Conservation (phyloP, 2,329 filamentous ascomycete species). For the Exophiala aquamarina region DNA sequence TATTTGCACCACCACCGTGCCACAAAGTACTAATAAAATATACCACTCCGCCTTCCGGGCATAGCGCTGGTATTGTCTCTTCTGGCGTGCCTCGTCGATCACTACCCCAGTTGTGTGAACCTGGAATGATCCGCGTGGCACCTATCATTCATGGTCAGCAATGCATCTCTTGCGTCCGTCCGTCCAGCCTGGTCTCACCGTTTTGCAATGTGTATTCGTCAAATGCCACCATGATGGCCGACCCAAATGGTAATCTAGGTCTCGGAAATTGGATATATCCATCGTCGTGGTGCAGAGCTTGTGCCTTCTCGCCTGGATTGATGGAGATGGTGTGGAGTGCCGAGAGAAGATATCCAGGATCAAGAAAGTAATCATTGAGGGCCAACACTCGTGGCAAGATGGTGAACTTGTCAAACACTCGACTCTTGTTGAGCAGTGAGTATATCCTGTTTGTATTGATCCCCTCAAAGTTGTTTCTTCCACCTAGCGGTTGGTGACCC, state of each 20-base stretch:
- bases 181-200: slow-evolving; percentile 28
- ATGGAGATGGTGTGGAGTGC: slow-evolving; percentile 42
- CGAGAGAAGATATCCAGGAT: slow-evolving; percentile 37
- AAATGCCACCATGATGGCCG: slow-evolving; percentile 34
- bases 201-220: slow-evolving; percentile 26
- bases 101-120: slow-evolving; percentile 37
- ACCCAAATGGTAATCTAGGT: slow-evolving; percentile 36
- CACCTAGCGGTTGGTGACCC: slow-evolving; percentile 31
- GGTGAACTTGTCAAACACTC: slow-evolving; percentile 40
- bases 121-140: slow-evolving; percentile 35
- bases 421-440: slow-evolving; percentile 40
- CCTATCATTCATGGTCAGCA: slow-evolving; percentile 31
- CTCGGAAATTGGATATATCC: slow-evolving; percentile 35
- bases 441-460: slow-evolving; percentile 40
- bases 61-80: slow-evolving; percentile 36
- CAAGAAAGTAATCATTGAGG: slow-evolving; percentile 43
- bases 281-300: slow-evolving; percentile 39
- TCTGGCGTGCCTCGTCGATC: slow-evolving; percentile 28
- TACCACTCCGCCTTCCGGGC: slow-evolving; percentile 38
- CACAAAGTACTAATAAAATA: slow-evolving; percentile 39
- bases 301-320: slow-evolving; percentile 38
- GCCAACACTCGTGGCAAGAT: slow-evolving; percentile 37
- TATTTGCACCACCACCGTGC: slow-evolving; percentile 41
- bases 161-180: slow-evolving; percentile 35
- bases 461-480: slow-evolving; percentile 41